Base-by-base conservation (phyloP, 2,329 filamentous ascomycete genomes). In the Ceratocystis huliohia region DNA sequence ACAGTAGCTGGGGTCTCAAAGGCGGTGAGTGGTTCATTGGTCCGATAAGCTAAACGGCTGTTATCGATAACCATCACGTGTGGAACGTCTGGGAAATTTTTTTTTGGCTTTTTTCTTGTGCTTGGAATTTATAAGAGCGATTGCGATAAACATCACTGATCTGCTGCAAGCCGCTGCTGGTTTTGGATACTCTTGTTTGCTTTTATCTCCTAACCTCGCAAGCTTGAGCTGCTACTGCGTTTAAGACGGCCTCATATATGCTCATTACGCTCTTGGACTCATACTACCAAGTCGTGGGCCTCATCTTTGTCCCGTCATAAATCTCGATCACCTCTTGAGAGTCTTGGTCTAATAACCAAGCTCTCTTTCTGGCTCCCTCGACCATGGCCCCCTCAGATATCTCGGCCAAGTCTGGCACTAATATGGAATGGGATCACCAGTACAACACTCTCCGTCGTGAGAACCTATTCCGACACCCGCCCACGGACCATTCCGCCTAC, bases 361-460 rank as follows among this genome's bases (percentile, higher is more conserved):
- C 37, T 50, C 61, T 59, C 48, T 65, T 61, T 64, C 46, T 37
- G 45, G 50, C 66, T 46, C 46, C 25, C 46, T 44, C 64, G 50
- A 59, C 44, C 61, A 66, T 68, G 67, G 56, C 65, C 25, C 67
- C 65, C 33, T 66, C 65, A n/a, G 62, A 62, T 50, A 65, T 45
- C 44, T 48, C 63, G 30, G 61, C 50, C 10, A 61, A 61, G 63
- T 15, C 56, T 46, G 75, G 80, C 70, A 89, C 87, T 68, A 79
- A 80, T 68, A 89, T 86, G 65, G 79, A 84, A 74, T 96, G 93
- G 93, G 84, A 90, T 70, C 86, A 89, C 75, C 83, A 91, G 72
- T 97, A 89, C 78, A 84, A 96, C 75, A 95, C 90, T 3, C 78
- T 92, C 68, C 86, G 90, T 68, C 88, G 93, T 72, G 90, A 99